Evolutionary conservation across 257 asterid genomes (phyloP), one percentile per base, ranked within the genome.

Genomic region (Forsythia viridissima): DNA sequence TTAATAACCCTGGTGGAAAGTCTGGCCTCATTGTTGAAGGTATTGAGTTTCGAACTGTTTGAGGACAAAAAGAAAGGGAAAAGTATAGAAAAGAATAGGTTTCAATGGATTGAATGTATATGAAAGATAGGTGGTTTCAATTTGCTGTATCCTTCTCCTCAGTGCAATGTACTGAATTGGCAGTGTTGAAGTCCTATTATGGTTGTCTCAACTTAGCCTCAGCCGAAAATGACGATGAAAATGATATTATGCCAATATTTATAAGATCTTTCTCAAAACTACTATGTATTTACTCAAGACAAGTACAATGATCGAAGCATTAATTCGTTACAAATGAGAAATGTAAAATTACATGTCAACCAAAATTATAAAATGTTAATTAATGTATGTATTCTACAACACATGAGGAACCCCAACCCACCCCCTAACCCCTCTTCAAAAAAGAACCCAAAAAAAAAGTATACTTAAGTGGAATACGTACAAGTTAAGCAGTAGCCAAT

Each of bases 21-120:
- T 75, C 70, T 4, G 96, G 97, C 63, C 87, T 92, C 52, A 43
- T 87, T 5, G 77, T 92, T 11, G 86, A 92, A 79, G 96, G 93
- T 39, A 81, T 92, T 30, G 97, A 90, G 86, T 85, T 92, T 87
- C 86, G 91, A 48, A 91, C 94, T 41, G 44, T 24, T 63, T 63
- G 70, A 63, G 70, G 39, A 51, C 15, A 51, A 11, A 11, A 10
- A 34, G 30, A 6, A 55, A 48, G n/a, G 51, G 61, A 51, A 51
- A 16, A 51, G 20, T 51, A 12, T 51, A 51, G 20, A 16, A 4
- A 51, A 51, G 66, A 57, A 57, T 57, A 30, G 51, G 59, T 51
- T 51, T 51, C 59, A 51, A 51, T 51, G n/a, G 15, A 8, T 3
- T 11, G 2, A 5, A 46, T 8, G 55, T 5, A 8, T 3, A 3